phyloP scores from a whole-genome alignment of 768 basidiomycete species.

The Chlorophyllum brunneum region DNA sequence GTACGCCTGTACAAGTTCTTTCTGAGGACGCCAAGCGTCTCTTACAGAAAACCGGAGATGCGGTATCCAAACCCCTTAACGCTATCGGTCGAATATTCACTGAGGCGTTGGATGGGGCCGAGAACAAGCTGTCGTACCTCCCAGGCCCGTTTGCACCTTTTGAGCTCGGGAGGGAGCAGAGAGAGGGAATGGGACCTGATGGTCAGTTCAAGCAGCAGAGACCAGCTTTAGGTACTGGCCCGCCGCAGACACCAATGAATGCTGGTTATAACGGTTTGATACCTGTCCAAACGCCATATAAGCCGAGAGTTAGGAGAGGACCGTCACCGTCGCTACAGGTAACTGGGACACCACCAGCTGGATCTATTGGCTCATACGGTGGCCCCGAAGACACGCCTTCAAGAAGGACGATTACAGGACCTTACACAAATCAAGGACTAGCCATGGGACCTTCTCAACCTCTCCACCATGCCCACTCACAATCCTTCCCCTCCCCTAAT shows the following conservation, averaged over 20 bases:
- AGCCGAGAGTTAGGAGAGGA: constrained; percentile 59
- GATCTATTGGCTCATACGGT: constrained; percentile 18
- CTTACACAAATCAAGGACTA: constrained; percentile 46
- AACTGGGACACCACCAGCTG: constrained; percentile 28
- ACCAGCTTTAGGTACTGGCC: constrained; percentile 4
- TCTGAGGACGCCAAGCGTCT: constrained; percentile 77
- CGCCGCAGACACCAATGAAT: constrained; percentile 30
- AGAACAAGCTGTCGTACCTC: constrained; percentile 59
- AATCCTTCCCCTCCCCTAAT: constrained; percentile 14
- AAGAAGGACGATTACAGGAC: constrained; percentile 26
- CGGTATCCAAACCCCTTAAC: constrained; percentile 85
- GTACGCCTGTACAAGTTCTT: constrained; percentile 48
- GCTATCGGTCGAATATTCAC: constrained; percentile 87
- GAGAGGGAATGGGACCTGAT: constrained; percentile 15
- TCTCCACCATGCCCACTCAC: not conserved
- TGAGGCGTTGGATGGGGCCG: constrained; percentile 72
- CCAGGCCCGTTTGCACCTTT: constrained; percentile 70
- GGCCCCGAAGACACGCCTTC: constrained; percentile 50
- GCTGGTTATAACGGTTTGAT: constrained; percentile 23
- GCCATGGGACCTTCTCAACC: constrained; percentile 48
- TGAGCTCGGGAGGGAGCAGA: constrained; percentile 54
- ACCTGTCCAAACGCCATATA: constrained; percentile 65
- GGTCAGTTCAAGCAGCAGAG: not conserved
- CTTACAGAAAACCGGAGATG: constrained; percentile 87
- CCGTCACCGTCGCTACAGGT: constrained; percentile 39